Evolutionary conservation across 2,329 filamentous ascomycete genomes (phyloP).

Genomic region (Bipolaris gigantea): DNA sequence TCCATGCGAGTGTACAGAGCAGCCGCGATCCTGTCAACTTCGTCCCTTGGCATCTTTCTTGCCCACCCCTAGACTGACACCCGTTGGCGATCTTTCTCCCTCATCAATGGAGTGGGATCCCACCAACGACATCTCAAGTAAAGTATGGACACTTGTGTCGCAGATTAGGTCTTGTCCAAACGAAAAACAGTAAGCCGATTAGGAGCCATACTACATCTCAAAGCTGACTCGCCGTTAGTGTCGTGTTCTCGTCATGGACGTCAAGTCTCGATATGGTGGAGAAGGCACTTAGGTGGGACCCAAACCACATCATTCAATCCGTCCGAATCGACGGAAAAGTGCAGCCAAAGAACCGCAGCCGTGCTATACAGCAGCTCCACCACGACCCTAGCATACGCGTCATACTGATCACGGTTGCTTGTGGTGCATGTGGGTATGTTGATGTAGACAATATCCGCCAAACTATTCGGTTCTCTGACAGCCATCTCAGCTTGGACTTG

Average conservation of each 20-base stretch:
- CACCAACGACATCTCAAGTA: background rate
- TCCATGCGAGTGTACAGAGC: background rate
- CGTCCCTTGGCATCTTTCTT: background rate
- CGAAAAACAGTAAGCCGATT: background rate
- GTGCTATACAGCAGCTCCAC: background rate
- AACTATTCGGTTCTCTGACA: background rate
- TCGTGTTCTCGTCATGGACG: constrained; percentile 58
- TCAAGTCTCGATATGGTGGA: constrained; percentile 53
- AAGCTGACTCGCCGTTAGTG: constrained; percentile 34
- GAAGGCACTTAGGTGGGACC: background rate
- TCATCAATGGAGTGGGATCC: background rate
- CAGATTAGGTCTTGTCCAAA: background rate
- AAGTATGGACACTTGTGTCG: background rate
- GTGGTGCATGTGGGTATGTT: constrained; percentile 56
- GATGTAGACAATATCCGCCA: background rate
- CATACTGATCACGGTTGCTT: constrained; percentile 54
- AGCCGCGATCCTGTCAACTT: background rate
- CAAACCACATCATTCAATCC: background rate
- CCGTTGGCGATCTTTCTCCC: background rate
- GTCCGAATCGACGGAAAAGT: background rate
- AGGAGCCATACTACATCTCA: background rate
- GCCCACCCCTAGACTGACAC: background rate
- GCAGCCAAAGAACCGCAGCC: background rate
- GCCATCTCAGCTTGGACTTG: constrained; percentile 37
- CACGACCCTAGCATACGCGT: constrained; percentile 45